Evolutionary conservation across 495 filamentous ascomycete species (phyloP).

Genomic region (Tuber brumale): DNA sequence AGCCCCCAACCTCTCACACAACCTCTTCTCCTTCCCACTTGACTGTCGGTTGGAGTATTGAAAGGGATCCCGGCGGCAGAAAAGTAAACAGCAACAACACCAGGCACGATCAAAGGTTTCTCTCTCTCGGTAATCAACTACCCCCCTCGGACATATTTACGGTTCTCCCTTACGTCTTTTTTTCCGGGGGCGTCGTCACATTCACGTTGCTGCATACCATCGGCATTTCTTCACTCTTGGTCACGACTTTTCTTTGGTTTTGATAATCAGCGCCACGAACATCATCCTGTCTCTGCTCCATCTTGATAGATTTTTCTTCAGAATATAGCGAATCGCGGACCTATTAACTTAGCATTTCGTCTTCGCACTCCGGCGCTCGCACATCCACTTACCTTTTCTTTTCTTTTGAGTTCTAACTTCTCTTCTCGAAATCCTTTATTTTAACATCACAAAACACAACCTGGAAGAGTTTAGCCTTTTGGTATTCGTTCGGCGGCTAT

Average conservation of each 20-base stretch:
- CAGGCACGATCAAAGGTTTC: constrained; percentile 1
- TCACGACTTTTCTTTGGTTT: constrained; percentile 37
- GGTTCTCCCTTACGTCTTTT: constrained; percentile 13
- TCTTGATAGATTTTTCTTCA: constrained; percentile 20
- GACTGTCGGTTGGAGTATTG: constrained; percentile 16
- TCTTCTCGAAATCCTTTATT: constrained; percentile 11
- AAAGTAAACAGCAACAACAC: constrained; percentile 2
- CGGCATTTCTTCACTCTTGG: constrained; percentile 27
- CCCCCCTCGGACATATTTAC: constrained; percentile 21
- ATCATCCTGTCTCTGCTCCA: constrained; percentile 28
- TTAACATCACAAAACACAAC: constrained; percentile 12
- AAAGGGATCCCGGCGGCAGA: neutral
- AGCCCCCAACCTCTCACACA: constrained; percentile 8
- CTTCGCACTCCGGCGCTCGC: constrained; percentile 28
- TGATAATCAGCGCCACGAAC: constrained; percentile 36
- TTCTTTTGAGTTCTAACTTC: constrained; percentile 13
- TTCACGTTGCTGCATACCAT: constrained; percentile 28
- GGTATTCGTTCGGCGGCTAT: neutral
- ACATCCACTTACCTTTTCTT: constrained; percentile 14
- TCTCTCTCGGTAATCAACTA: constrained; percentile 27
- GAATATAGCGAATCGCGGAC: constrained; percentile 37
- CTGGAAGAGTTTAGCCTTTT: constrained; percentile 24
- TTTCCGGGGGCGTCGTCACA: constrained; percentile 6
- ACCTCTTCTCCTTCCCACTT: constrained; percentile 32
- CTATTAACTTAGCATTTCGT: constrained; percentile 44